Evolutionary conservation across 2,329 filamentous ascomycete species (phyloP).

Genomic region (Scedosporium boydii): DNA sequence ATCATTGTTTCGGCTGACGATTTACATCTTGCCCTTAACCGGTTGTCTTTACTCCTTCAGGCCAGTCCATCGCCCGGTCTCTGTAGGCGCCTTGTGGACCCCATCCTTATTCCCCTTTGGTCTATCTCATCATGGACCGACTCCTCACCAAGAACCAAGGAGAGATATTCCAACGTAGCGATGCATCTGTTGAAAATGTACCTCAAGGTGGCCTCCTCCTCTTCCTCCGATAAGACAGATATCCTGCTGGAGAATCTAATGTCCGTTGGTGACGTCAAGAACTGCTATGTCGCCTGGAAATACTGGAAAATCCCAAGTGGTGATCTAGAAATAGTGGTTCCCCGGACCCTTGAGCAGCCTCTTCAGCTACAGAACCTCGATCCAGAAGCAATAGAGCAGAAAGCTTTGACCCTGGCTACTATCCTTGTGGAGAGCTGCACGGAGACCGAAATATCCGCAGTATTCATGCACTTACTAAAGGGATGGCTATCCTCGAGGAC

Average conservation of each 20-base stretch:
- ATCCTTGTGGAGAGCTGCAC: slow-evolving; percentile 40
- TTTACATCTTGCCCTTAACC: slow-evolving; percentile 40
- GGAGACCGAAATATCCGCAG: slow-evolving; percentile 44
- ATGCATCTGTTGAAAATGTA: slow-evolving; percentile 45
- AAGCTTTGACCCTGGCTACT: slow-evolving; percentile 36
- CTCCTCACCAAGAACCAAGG: slow-evolving; percentile 21
- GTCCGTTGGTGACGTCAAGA: slow-evolving; percentile 36
- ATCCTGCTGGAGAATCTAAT: slow-evolving; percentile 44
- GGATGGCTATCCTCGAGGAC: slow-evolving; percentile 40
- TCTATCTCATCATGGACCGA: slow-evolving; percentile 43
- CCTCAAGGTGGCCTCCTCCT: slow-evolving; percentile 46
- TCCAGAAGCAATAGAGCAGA: slow-evolving; percentile 35
- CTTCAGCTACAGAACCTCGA: slow-evolving; percentile 20
- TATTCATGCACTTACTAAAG: slow-evolving; percentile 51
- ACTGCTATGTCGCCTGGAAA: slow-evolving; percentile 34
- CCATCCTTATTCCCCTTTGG: slow-evolving; percentile 55
- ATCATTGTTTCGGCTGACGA: slow-evolving; percentile 37
- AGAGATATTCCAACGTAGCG: slow-evolving; percentile 34
- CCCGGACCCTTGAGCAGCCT: slow-evolving; percentile 9
- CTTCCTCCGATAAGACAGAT: slow-evolving; percentile 37
- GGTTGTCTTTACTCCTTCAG: slow-evolving; percentile 45
- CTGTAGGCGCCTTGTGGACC: slow-evolving; percentile 49
- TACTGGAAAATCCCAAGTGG: slow-evolving; percentile 37
- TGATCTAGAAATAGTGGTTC: slow-evolving; percentile 40
- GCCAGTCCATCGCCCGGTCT: slow-evolving; percentile 60